phyloP scores from a whole-genome alignment of 2,329 filamentous ascomycete species.

The Paramyrothecium roridum region DNA sequence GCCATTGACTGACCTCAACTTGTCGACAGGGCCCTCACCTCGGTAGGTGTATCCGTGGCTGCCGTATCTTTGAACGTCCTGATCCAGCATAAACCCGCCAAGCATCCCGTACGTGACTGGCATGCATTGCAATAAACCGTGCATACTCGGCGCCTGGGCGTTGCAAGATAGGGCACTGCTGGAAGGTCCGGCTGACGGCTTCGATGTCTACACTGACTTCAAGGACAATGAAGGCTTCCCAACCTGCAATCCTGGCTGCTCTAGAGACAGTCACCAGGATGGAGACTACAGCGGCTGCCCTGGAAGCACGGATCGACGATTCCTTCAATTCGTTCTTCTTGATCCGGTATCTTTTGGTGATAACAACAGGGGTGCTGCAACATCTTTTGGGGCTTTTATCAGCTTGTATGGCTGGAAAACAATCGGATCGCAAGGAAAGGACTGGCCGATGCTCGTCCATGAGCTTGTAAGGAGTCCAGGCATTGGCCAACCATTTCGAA shows the following conservation, averaged over 20 bases:
- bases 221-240: neutral
- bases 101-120: too few species aligned
- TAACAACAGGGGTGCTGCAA: neutral
- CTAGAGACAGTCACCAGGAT: neutral
- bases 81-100: too few species aligned
- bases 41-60: too few species aligned
- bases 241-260: slow-evolving; percentile 3
- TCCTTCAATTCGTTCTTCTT: neutral
- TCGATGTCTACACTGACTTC: slow-evolving; percentile 1
- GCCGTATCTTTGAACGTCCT: too few species aligned
- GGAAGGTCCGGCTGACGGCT: neutral
- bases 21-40: too few species aligned
- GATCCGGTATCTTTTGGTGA: neutral
- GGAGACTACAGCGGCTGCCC: slow-evolving; percentile 1
- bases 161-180: neutral
- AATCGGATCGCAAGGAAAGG: neutral
- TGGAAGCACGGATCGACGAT: neutral
- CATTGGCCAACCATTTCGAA: neutral
- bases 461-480: neutral
- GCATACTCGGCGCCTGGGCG: too few species aligned
- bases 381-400: neutral
- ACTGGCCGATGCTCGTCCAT: neutral
- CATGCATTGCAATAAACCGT: too few species aligned
- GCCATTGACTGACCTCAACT: too few species aligned
- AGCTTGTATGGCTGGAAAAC: neutral